Evolutionary conservation across 2,329 filamentous ascomycete species (phyloP).

Genomic region (Cercospora beticola): DNA sequence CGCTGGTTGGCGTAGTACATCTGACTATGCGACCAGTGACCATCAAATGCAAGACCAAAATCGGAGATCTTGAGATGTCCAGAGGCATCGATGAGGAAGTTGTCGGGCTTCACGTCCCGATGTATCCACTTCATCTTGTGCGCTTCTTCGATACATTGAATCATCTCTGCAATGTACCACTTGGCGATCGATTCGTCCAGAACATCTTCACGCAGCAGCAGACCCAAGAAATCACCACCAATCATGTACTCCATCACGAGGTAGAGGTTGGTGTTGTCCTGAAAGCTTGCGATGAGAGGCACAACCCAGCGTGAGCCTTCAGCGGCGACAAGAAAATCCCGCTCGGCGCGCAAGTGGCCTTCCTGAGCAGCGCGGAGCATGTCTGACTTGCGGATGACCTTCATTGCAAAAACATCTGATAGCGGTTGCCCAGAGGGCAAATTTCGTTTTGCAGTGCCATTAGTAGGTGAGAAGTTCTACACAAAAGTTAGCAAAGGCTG

Average conservation of each 20-base stretch:
- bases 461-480: conserved; percentile 24
- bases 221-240: conserved; percentile 86
- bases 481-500: not conserved
- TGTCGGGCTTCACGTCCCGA: conserved; percentile 94
- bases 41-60: conserved; percentile 92
- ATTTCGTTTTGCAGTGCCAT: conserved; percentile 32
- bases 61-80: conserved; percentile 95
- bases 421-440: conserved; percentile 33
- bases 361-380: conserved; percentile 92
- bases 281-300: conserved; percentile 82
- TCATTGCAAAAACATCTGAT: conserved; percentile 85
- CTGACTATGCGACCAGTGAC: conserved; percentile 90
- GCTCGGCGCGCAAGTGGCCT: conserved; percentile 84
- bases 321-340: conserved; percentile 86
- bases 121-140: conserved; percentile 89
- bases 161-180: conserved; percentile 95
- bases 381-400: conserved; percentile 88
- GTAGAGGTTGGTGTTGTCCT: conserved; percentile 80
- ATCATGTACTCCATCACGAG: conserved; percentile 99
- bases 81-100: conserved; percentile 84
- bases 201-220: conserved; percentile 81
- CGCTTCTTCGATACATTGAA: conserved; percentile 88
- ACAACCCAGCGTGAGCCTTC: conserved; percentile 91
- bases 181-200: conserved; percentile 74
- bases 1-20: conserved; percentile 82